These are phyloP conservation scores for Rhododendron vialii DNA, from an alignment of 148 eudicot species.

Conservation along the genomic window DNA sequence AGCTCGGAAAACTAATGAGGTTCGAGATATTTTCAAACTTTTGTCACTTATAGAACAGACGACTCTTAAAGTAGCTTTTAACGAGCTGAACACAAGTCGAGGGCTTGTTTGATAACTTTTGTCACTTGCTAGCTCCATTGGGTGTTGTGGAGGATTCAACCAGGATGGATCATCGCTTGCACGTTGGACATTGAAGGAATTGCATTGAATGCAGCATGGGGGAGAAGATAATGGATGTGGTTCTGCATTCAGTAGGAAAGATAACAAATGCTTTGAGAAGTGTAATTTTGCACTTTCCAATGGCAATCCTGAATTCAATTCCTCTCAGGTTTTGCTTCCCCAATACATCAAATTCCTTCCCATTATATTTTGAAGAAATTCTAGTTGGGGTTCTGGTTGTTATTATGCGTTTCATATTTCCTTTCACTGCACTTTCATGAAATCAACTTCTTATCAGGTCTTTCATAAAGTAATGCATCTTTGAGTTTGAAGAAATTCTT, in stretches of 20 bases:
- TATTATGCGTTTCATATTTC: too few species aligned
- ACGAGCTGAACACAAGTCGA: neutral
- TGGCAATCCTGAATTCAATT: constrained; percentile 2
- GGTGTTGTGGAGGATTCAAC: too few species aligned
- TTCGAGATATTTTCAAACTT: neutral
- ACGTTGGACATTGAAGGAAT: neutral
- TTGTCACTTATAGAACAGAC: neutral
- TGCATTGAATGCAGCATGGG: constrained; percentile 1
- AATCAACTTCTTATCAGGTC: too few species aligned
- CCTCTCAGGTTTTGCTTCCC: neutral
- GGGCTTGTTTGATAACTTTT: neutral
- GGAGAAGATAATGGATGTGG: neutral
- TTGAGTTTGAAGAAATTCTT: too few species aligned
- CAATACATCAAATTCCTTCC: neutral
- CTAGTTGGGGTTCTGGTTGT: too few species aligned
- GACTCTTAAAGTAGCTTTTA: neutral
- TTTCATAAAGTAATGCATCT: too few species aligned
- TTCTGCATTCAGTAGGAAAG: neutral
- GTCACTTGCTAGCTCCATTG: neutral
- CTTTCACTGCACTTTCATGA: too few species aligned
- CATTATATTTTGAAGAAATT: neutral
- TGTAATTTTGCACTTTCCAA: constrained; percentile 8
- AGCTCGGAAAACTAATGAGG: neutral
- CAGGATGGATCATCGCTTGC: neutral
- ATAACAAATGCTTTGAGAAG: constrained; percentile 4